Evolutionary conservation across 75 land plant species (phyloP).

Genomic region (Selaginella tamariscina): DNA sequence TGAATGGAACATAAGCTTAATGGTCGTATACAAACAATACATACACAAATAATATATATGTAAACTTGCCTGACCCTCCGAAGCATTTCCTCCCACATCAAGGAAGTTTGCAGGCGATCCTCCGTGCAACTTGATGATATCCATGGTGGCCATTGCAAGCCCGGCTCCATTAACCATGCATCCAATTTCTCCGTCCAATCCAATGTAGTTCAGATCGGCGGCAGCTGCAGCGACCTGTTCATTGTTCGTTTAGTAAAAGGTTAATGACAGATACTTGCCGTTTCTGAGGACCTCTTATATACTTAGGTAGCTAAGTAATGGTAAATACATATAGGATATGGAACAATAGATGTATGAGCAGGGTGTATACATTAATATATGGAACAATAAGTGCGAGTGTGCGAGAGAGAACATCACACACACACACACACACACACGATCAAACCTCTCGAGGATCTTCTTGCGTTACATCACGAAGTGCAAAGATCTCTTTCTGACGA

Average conservation of each 20-base stretch:
- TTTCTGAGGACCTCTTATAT: too few species aligned
- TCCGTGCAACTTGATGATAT: conserved; percentile 88
- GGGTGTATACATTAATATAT: too few species aligned
- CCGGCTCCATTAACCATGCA: conserved; percentile 99
- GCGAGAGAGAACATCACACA: too few species aligned
- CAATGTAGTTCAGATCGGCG: conserved; percentile 92
- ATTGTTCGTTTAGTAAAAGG: background rate
- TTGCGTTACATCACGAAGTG: conserved; percentile 77
- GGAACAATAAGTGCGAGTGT: too few species aligned
- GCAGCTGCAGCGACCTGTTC: conserved; percentile 89
- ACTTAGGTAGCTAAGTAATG: too few species aligned
- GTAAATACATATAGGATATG: too few species aligned
- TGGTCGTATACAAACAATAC: background rate
- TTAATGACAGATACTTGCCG: too few species aligned
- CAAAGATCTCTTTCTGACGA: conserved; percentile 83
- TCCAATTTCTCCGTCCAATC: conserved; percentile 97
- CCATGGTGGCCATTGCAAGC: conserved; percentile 98
- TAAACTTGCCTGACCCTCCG: conserved; percentile 65
- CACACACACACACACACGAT: too few species aligned
- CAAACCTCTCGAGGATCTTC: conserved; percentile 96
- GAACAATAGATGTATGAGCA: too few species aligned
- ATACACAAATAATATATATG: background rate
- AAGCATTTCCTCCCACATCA: conserved; percentile 97
- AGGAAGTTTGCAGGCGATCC: conserved; percentile 98
- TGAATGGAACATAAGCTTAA: conserved; percentile 16